These are phyloP conservation scores for Coemansia aciculifera DNA, from an alignment of 192 early-diverging fungal species.

Conservation along the genomic window DNA sequence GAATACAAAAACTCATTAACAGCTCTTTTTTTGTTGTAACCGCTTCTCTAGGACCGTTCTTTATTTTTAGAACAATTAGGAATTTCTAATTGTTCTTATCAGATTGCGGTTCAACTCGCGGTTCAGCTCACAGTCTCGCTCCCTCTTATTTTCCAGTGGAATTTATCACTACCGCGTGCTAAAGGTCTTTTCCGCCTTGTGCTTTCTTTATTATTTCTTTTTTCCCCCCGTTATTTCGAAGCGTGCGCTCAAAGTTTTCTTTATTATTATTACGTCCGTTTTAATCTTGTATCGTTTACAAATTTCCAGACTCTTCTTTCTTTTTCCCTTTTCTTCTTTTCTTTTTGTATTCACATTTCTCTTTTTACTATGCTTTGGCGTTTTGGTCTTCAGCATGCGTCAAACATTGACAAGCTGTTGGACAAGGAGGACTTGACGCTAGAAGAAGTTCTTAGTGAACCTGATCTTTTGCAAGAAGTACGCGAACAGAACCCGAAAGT, in stretches of 20 bases:
- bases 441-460: conserved; percentile 89
- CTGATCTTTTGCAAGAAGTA: conserved; percentile 92
- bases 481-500: conserved; percentile 90
- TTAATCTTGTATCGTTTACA: not conserved
- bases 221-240: no score
- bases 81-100: not conserved
- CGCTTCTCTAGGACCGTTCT: not conserved
- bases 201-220: conserved; percentile 11
- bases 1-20: not conserved
- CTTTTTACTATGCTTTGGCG: conserved; percentile 79
- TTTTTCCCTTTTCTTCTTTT: not conserved
- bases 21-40: not conserved
- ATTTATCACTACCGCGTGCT: not conserved
- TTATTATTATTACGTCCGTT: conserved; percentile 1
- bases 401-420: conserved; percentile 88
- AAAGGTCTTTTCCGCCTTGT: not conserved
- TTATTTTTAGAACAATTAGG: not conserved
- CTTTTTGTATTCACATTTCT: conserved; percentile 3
- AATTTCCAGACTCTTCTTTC: not conserved
- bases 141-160: not conserved
- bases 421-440: conserved; percentile 88
- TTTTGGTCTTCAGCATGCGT: conserved; percentile 89
- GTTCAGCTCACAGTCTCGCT: conserved; percentile 1
- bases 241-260: conserved; percentile 12
- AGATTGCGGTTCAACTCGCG: not conserved